Percentiles rank a stretch among this genome's conserved stretches.
phyloP scores from a whole-genome alignment of 1,284 basidiomycete species.

The Farysia itapuensis region DNA sequence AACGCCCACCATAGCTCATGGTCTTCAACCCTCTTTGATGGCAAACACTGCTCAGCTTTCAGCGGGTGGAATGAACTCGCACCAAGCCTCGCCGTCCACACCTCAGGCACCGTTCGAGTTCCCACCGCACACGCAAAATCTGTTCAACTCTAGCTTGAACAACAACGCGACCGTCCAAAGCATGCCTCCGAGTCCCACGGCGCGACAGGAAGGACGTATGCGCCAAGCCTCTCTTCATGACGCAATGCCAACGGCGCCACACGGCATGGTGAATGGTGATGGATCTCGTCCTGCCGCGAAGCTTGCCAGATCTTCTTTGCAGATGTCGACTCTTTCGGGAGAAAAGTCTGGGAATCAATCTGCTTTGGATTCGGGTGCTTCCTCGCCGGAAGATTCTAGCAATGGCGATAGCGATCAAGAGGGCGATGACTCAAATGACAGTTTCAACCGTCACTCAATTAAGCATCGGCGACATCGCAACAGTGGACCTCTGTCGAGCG shows the following conservation, averaged over 20 bases:
- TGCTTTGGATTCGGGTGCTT: conserved; percentile 29
- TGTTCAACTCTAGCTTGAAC: background rate
- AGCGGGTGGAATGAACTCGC: conserved; percentile 21
- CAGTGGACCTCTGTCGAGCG: conserved; percentile 41
- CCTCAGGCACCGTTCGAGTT: conserved; percentile 41
- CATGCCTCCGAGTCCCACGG: conserved; percentile 31
- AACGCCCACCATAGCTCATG: background rate
- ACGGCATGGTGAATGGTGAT: background rate
- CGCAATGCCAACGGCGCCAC: conserved; percentile 29
- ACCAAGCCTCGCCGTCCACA: conserved; percentile 27
- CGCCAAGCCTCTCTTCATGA: conserved; percentile 32
- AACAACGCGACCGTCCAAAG: conserved; percentile 10
- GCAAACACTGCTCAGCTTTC: conserved; percentile 1
- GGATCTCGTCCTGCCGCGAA: conserved; percentile 6
- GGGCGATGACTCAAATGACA: conserved; percentile 4
- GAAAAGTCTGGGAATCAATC: conserved; percentile 20
- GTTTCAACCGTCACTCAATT: conserved; percentile 9
- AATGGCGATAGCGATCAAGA: conserved; percentile 36
- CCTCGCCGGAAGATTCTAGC: conserved; percentile 41
- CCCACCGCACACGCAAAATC: background rate
- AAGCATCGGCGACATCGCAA: conserved; percentile 37
- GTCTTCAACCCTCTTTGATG: conserved; percentile 1
- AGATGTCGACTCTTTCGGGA: conserved; percentile 35
- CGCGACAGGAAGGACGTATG: conserved; percentile 22
- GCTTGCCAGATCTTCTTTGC: conserved; percentile 24